phyloP scores from a whole-genome alignment of 2,329 filamentous ascomycete genomes.

The Drechmeria coniospora region DNA sequence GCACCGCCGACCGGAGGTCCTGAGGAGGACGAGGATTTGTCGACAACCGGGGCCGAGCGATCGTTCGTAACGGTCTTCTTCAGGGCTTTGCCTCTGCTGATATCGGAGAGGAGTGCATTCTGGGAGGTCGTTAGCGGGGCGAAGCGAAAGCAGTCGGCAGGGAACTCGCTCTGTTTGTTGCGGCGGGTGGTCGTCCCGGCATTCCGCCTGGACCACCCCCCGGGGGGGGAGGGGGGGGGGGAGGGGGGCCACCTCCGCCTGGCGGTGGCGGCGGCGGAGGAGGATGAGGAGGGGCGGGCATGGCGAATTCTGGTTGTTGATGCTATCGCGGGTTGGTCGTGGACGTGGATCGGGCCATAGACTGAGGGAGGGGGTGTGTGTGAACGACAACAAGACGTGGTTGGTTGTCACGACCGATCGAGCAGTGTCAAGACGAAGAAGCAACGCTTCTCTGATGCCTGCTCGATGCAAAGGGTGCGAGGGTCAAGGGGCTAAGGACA shows the following conservation, averaged over 20 bases:
- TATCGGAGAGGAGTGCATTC: conserved; percentile 80
- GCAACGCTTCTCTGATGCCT: too few species aligned
- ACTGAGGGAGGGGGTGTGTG: too few species aligned
- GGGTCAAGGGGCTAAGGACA: too few species aligned
- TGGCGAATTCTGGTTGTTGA: conserved; percentile 6
- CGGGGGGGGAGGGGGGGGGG: conserved; percentile 44
- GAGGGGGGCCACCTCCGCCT: conserved; percentile 45
- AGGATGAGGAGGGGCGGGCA: conserved; percentile 46
- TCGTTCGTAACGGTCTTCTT: conserved; percentile 88
- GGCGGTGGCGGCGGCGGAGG: conserved; percentile 58
- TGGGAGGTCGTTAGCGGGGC: conserved; percentile 21
- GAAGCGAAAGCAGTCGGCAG: too few species aligned
- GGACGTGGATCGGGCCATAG: neutral
- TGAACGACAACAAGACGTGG: too few species aligned
- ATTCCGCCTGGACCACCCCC: conserved; percentile 27
- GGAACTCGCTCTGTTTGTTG: conserved; percentile 41
- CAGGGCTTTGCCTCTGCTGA: conserved; percentile 61
- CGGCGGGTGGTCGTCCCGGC: conserved; percentile 39
- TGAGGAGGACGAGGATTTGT: conserved; percentile 19
- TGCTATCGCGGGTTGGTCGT: conserved; percentile 2
- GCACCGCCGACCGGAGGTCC: conserved; percentile 56
- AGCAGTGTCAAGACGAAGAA: too few species aligned
- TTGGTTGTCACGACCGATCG: too few species aligned
- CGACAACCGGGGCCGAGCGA: conserved; percentile 63
- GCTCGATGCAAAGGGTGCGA: too few species aligned